These are phyloP conservation scores for Fusarium sp. DNA, from an alignment of 2,329 filamentous ascomycete species.

Conservation along the genomic window DNA sequence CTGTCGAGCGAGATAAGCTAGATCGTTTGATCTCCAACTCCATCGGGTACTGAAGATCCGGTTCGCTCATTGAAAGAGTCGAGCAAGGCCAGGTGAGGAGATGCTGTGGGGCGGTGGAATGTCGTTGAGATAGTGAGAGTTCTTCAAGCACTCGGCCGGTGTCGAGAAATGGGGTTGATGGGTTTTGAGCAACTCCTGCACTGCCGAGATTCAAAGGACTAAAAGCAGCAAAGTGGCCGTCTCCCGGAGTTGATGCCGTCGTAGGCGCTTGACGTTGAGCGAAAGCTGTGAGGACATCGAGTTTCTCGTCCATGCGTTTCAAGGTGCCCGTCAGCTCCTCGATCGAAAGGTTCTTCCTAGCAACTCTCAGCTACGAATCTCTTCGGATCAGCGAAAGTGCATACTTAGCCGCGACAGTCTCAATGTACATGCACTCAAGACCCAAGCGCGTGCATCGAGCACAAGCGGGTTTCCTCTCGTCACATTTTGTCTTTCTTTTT, in stretches of 20 bases:
- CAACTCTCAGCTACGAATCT: not conserved
- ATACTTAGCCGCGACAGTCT: conserved; percentile 21
- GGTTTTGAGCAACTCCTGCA: not conserved
- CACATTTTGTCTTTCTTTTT: conserved; percentile 31
- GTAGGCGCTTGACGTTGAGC: not conserved
- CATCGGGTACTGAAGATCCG: conserved; percentile 19
- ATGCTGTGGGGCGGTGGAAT: conserved; percentile 24
- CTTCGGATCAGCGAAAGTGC: too few relatives aligned
- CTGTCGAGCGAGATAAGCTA: not conserved
- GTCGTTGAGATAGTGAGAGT: conserved; percentile 13
- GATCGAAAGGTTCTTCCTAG: conserved; percentile 12
- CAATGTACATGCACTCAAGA: conserved; percentile 21
- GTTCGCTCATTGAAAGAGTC: conserved; percentile 2
- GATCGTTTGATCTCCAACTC: conserved; percentile 20
- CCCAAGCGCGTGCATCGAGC: conserved; percentile 15
- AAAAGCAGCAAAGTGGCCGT: not conserved
- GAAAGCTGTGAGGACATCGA: conserved; percentile 1
- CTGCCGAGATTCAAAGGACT: conserved; percentile 1
- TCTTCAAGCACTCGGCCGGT: conserved; percentile 10
- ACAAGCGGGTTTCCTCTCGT: conserved; percentile 25
- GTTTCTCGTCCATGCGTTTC: conserved; percentile 24
- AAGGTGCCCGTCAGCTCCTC: conserved; percentile 9
- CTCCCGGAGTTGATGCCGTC: not conserved
- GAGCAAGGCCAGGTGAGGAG: conserved; percentile 29
- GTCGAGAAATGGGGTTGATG: not conserved